Conservation (phyloP, 2,329 filamentous ascomycete species). For the Neurospora sp. region DNA sequence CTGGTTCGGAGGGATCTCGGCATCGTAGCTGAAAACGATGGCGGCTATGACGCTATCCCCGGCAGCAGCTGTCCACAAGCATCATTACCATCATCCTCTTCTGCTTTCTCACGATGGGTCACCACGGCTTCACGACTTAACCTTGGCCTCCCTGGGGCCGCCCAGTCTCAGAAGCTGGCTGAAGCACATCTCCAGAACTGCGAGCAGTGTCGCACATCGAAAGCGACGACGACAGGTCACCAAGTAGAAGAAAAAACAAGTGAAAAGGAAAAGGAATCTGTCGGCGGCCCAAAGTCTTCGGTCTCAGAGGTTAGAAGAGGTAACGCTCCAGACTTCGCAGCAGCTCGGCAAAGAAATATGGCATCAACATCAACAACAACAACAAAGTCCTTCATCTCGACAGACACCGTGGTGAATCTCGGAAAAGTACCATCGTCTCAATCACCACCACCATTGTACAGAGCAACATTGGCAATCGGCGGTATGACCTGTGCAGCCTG, state of each 20-base stretch:
- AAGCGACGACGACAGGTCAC: not conserved
- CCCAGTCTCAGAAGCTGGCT: constrained; percentile 15
- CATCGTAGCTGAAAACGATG: not conserved
- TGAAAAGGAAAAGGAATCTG: constrained; percentile 10
- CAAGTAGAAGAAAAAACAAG: not conserved
- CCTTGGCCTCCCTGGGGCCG: constrained; percentile 4
- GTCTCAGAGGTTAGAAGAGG: not conserved
- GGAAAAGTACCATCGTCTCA: not conserved
- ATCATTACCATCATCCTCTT: constrained; percentile 2
- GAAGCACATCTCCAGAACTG: constrained; percentile 33
- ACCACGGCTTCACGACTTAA: constrained; percentile 14
- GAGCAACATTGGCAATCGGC: constrained; percentile 33
- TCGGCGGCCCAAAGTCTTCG: constrained; percentile 4
- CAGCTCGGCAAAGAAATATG: not conserved
- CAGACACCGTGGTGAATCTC: constrained; percentile 23
- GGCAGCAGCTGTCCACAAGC: not conserved
- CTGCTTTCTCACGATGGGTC: constrained; percentile 18
- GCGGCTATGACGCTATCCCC: not conserved
- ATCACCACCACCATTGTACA: constrained; percentile 7
- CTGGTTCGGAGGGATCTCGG: constrained; percentile 14
- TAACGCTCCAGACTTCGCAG: constrained; percentile 1
- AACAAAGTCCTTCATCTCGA: constrained; percentile 22
- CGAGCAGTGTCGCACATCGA: constrained; percentile 24
- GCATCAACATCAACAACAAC: constrained; percentile 7
- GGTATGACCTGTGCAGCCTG: constrained; percentile 70